A percentile compares a stretch with the other conserved stretches of the same genome.
phyloP scores from a whole-genome alignment of 768 basidiomycete species.

The Neoboletus brunneissimus region DNA sequence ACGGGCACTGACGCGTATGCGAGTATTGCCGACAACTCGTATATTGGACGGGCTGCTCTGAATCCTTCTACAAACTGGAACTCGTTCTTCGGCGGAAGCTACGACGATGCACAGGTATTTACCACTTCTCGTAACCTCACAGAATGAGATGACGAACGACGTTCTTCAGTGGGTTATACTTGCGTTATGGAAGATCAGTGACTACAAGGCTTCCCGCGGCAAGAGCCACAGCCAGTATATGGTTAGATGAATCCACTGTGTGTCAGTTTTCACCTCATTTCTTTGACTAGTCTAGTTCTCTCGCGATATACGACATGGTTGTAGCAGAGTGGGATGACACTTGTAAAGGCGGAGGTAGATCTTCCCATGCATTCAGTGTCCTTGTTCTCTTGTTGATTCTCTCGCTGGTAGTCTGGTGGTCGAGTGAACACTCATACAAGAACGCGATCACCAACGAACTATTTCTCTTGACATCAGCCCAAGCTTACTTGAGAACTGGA shows the following conservation, averaged over 20 bases:
- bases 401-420: constrained; percentile 50
- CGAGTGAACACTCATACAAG: constrained; percentile 52
- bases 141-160: not conserved
- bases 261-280: constrained; percentile 28
- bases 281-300: constrained; percentile 42
- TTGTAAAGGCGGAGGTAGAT: constrained; percentile 50
- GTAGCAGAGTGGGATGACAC: constrained; percentile 48
- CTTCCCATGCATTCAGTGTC: not conserved
- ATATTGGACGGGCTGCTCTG: constrained; percentile 44
- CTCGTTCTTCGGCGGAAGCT: constrained; percentile 43
- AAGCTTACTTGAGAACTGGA: constrained; percentile 39
- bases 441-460: constrained; percentile 62
- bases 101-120: constrained; percentile 52
- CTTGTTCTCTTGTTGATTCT: not conserved
- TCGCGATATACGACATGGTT: constrained; percentile 50
- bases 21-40: constrained; percentile 41
- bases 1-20: constrained; percentile 40
- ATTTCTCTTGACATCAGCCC: constrained; percentile 50
- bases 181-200: constrained; percentile 56
- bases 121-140: not conserved
- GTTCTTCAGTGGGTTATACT: constrained; percentile 50
- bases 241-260: constrained; percentile 15
- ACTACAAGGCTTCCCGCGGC: constrained; percentile 46
- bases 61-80: constrained; percentile 43
- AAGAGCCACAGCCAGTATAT: constrained; percentile 20